Evolutionary conservation across 331 rosid species (phyloP).

Genomic region (Spiraea crenata): DNA sequence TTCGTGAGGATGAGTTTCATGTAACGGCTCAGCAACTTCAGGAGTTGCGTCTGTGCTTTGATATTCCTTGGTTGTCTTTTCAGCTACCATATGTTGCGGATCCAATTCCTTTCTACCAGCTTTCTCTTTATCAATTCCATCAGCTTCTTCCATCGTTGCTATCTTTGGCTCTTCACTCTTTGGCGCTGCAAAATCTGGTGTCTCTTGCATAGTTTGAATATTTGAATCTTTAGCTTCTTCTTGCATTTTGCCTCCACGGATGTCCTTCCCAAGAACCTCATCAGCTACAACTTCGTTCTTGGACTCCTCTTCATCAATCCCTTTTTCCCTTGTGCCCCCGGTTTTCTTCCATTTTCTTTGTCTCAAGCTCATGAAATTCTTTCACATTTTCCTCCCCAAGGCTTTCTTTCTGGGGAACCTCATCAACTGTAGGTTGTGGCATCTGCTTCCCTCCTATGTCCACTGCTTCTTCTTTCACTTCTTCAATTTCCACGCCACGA

Average conservation of each 20-base stretch:
- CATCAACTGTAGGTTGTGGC: conserved; percentile 23
- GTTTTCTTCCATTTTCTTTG: background rate
- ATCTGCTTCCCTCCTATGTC: conserved; percentile 20
- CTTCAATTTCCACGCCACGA: conserved; percentile 49
- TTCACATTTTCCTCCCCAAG: background rate
- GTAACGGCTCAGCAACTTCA: background rate
- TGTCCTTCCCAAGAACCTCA: conserved; percentile 11
- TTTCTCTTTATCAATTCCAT: background rate
- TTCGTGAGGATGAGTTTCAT: conserved; percentile 1
- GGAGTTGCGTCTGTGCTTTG: background rate
- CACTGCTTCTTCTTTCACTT: conserved; percentile 42
- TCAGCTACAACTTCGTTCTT: conserved; percentile 7
- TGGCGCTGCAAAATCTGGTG: background rate
- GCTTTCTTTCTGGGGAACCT: conserved; percentile 2
- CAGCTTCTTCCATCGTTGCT: conserved; percentile 5
- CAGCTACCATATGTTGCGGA: conserved; percentile 1
- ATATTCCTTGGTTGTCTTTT: conserved; percentile 4
- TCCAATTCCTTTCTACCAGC: conserved; percentile 16
- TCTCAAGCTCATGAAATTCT: conserved; percentile 10
- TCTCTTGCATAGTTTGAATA: conserved; percentile 2
- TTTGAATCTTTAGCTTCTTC: conserved; percentile 14
- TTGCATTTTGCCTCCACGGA: background rate
- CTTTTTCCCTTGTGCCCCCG: background rate
- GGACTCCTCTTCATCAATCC: conserved; percentile 6
- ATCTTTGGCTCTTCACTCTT: background rate